These are phyloP conservation scores for Penicillium sp. DNA, from an alignment of 2,329 filamentous ascomycete genomes.

Conservation along the genomic window DNA sequence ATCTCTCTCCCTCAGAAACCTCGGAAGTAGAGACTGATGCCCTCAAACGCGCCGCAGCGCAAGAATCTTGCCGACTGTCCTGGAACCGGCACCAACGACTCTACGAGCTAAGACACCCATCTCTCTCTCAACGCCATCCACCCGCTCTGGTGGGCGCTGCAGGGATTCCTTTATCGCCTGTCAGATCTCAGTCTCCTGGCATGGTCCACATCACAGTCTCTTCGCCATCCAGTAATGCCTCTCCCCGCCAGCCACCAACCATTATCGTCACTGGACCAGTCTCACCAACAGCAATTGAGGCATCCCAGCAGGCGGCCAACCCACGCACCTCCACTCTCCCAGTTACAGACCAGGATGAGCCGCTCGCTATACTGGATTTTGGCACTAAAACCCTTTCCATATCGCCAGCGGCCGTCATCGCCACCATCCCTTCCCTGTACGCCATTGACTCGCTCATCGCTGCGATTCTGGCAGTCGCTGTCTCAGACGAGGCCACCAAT, in stretches of 20 bases:
- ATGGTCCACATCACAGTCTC: slow-evolving; percentile 46
- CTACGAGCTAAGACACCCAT: slow-evolving; percentile 51
- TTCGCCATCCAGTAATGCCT: slow-evolving; percentile 28
- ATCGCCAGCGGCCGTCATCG: slow-evolving; percentile 41
- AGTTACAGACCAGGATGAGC: slow-evolving; percentile 39
- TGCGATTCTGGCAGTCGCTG: slow-evolving; percentile 47
- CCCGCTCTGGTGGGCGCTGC: slow-evolving; percentile 37
- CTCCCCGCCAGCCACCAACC: slow-evolving; percentile 32
- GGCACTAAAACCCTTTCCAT: slow-evolving; percentile 44
- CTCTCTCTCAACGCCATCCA: slow-evolving; percentile 33
- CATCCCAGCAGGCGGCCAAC: slow-evolving; percentile 33
- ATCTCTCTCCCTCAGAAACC: slow-evolving; percentile 42
- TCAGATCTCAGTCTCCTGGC: slow-evolving; percentile 31
- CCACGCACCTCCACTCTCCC: slow-evolving; percentile 43
- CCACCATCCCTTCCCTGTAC: slow-evolving; percentile 48
- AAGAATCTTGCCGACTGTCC: slow-evolving; percentile 49
- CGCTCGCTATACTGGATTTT: slow-evolving; percentile 47
- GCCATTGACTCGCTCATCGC: slow-evolving; percentile 51
- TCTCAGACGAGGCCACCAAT: slow-evolving; percentile 45
- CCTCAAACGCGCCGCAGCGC: slow-evolving; percentile 44
- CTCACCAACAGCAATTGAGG: slow-evolving; percentile 36
- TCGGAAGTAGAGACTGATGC: slow-evolving; percentile 47
- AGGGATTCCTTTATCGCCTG: slow-evolving; percentile 36
- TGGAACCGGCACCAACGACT: slow-evolving; percentile 44
- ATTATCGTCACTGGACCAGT: slow-evolving; percentile 42